A percentile compares a stretch with the other conserved stretches of the same genome.
phyloP scores from a whole-genome alignment of 305 asterid genomes.

The Vinca major region DNA sequence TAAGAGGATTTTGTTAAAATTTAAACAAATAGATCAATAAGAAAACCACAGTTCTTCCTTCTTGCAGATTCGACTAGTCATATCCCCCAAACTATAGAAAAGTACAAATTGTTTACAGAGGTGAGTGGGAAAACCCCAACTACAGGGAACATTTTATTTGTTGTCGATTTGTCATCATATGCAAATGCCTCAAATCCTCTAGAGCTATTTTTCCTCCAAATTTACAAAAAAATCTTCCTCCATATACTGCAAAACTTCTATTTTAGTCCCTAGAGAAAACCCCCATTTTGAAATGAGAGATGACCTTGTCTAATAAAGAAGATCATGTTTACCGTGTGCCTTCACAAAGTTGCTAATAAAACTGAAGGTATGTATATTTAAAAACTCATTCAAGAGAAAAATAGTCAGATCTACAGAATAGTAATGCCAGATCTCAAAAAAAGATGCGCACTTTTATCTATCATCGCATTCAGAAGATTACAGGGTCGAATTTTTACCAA shows the following conservation, averaged over 20 bases:
- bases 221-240: neutral
- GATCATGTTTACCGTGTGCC: neutral
- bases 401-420: neutral
- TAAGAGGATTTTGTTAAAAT: neutral
- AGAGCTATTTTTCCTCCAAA: neutral
- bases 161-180: neutral
- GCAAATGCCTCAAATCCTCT: neutral
- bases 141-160: neutral
- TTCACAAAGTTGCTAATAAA: neutral
- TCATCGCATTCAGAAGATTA: neutral
- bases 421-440: neutral
- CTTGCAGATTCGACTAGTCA: neutral
- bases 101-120: neutral
- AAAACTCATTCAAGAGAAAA: neutral
- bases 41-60: neutral
- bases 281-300: neutral
- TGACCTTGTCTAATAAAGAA: neutral
- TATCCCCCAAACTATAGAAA: neutral
- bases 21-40: no score
- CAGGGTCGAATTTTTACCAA: conserved; percentile 37
- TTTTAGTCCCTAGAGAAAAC: neutral
- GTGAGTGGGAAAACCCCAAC: neutral
- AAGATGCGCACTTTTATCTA: neutral
- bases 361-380: neutral
- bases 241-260: neutral